Evolutionary conservation across 495 filamentous ascomycete species (phyloP).

Genomic region (Bryoglossum gracile): DNA sequence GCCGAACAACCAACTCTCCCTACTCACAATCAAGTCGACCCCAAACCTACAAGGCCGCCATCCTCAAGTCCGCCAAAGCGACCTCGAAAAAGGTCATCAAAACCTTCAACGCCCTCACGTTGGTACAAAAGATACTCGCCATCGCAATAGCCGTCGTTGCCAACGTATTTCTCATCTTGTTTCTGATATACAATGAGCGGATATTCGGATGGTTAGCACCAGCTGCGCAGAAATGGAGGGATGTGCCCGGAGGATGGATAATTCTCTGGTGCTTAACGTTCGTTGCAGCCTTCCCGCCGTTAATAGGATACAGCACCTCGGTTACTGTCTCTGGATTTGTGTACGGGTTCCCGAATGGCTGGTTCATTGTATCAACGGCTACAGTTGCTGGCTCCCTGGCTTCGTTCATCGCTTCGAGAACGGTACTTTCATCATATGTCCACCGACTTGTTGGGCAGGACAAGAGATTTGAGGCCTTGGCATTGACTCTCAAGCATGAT

Average conservation of each 20-base stretch:
- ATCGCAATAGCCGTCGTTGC: slow-evolving; percentile 40
- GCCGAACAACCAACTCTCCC: slow-evolving; percentile 25
- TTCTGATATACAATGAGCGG: slow-evolving; percentile 66
- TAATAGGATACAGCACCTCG: slow-evolving; percentile 83
- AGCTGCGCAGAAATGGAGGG: slow-evolving; percentile 64
- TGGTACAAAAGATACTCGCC: slow-evolving; percentile 53
- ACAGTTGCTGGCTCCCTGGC: slow-evolving; percentile 69
- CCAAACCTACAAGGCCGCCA: slow-evolving; percentile 35
- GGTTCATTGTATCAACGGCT: slow-evolving; percentile 75
- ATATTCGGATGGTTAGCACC: slow-evolving; percentile 69
- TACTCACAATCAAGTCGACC: slow-evolving; percentile 23
- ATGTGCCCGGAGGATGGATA: slow-evolving; percentile 61
- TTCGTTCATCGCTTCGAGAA: slow-evolving; percentile 73
- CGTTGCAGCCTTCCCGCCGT: slow-evolving; percentile 74
- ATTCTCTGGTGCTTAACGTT: slow-evolving; percentile 75
- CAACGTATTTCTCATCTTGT: slow-evolving; percentile 51
- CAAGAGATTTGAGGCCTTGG: slow-evolving; percentile 58
- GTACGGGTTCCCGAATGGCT: slow-evolving; percentile 88
- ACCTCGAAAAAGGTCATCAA: slow-evolving; percentile 30
- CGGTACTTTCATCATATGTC: slow-evolving; percentile 69
- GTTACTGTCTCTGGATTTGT: slow-evolving; percentile 87
- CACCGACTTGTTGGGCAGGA: slow-evolving; percentile 73
- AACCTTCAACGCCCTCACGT: slow-evolving; percentile 47
- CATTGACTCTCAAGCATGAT: slow-evolving; percentile 63
- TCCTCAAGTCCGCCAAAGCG: slow-evolving; percentile 39